phyloP scores from a whole-genome alignment of 2,329 filamentous ascomycete genomes.

The Cordyceps cateniannulata region DNA sequence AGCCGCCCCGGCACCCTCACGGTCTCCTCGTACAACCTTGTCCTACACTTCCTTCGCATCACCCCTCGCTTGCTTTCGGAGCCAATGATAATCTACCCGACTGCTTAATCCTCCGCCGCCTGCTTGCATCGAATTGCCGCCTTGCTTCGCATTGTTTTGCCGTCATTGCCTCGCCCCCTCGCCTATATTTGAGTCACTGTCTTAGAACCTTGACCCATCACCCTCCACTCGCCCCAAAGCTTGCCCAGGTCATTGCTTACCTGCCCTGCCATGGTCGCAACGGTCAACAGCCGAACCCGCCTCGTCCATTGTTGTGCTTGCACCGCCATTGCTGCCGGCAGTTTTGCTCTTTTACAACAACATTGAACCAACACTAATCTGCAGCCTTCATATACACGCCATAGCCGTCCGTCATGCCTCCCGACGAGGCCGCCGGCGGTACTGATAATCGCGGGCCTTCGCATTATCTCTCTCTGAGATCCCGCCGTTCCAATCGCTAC shows the following conservation, averaged over 20 bases:
- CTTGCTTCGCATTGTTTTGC: not conserved
- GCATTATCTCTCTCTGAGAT: conserved; percentile 12
- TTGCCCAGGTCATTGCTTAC: conserved; percentile 1
- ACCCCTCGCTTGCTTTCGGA: not conserved
- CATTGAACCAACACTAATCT: not conserved
- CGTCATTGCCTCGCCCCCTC: conserved; percentile 2
- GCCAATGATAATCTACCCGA: not conserved
- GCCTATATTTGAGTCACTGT: conserved; percentile 12
- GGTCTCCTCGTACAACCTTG: not conserved
- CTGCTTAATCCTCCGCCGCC: not conserved
- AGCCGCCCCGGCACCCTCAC: not conserved
- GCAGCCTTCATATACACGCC: not conserved
- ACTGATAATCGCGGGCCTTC: conserved; percentile 4
- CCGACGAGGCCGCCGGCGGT: conserved; percentile 5
- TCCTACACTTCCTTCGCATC: not conserved
- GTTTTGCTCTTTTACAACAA: not conserved
- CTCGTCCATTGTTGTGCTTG: conserved; percentile 3
- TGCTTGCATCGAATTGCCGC: not conserved
- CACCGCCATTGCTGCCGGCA: not conserved
- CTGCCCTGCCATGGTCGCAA: conserved; percentile 7
- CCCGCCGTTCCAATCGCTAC: conserved; percentile 5
- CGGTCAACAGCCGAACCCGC: conserved; percentile 3
- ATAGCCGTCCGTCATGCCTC: not conserved
- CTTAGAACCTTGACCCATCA: conserved; percentile 3
- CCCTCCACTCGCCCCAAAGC: not conserved